Evolutionary conservation across 805 yeast species (phyloP).

Genomic region (Starmerella stellata): DNA sequence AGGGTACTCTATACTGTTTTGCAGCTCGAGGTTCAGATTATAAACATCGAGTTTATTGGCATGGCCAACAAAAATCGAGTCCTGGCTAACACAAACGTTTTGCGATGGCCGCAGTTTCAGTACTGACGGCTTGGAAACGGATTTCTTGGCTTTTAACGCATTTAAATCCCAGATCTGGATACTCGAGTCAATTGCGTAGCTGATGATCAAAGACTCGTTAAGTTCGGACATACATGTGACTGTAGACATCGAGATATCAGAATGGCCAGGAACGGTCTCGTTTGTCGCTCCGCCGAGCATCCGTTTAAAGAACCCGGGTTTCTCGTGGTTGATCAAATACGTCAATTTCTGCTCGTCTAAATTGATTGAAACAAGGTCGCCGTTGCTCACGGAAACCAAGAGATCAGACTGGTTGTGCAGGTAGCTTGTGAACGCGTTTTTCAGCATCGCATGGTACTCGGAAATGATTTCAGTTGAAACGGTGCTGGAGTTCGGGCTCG

Average conservation of each 20-base stretch:
- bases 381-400: neutral
- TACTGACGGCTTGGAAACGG: neutral
- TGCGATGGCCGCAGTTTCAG: slow-evolving; percentile 10
- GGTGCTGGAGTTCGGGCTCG: neutral
- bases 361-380: neutral
- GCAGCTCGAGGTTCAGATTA: neutral
- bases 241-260: slow-evolving; percentile 26
- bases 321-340: slow-evolving; percentile 8
- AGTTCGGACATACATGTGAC: slow-evolving; percentile 22
- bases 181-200: slow-evolving; percentile 37
- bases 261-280: slow-evolving; percentile 28
- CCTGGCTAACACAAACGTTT: slow-evolving; percentile 3
- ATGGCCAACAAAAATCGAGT: slow-evolving; percentile 5
- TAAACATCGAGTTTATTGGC: slow-evolving; percentile 4
- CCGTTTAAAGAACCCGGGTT: slow-evolving; percentile 10
- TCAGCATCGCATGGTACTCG: neutral
- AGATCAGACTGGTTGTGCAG: neutral
- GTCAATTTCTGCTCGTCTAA: neutral
- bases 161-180: slow-evolving; percentile 44
- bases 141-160: slow-evolving; percentile 14
- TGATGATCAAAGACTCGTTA: slow-evolving; percentile 24
- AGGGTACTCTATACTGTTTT: neutral
- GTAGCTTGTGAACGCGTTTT: neutral
- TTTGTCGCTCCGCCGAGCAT: too few relatives aligned
- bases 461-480: neutral